phyloP scores from a whole-genome alignment of 2,329 filamentous ascomycete genomes.

The Stemphylium vesicarium region DNA sequence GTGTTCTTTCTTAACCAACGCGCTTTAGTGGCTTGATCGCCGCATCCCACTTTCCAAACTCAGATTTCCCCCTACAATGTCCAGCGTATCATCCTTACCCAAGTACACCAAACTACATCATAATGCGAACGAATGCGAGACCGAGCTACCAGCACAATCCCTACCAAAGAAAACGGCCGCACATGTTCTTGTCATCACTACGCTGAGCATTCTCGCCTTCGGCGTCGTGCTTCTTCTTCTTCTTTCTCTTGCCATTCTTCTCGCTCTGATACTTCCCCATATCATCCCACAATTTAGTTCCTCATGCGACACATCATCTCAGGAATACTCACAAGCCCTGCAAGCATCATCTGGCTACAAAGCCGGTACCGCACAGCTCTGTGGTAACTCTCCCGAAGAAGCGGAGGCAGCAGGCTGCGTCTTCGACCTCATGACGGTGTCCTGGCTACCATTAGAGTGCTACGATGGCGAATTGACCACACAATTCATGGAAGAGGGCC shows the following conservation, averaged over 20 bases:
- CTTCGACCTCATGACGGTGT: background rate
- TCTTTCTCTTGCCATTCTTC: background rate
- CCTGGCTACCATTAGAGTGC: background rate
- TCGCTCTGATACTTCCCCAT: background rate
- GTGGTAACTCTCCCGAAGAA: background rate
- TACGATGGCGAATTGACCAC: background rate
- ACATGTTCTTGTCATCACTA: background rate
- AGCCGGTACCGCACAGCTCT: background rate
- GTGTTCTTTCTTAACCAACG: too few relatives aligned
- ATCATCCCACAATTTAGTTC: background rate
- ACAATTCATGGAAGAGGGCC: background rate
- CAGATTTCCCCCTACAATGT: background rate
- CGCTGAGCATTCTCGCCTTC: background rate
- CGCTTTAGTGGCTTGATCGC: too few relatives aligned
- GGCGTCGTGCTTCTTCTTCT: background rate
- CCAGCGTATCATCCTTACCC: background rate
- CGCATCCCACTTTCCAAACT: background rate
- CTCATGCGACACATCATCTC: background rate
- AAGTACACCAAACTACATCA: background rate
- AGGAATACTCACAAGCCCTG: background rate
- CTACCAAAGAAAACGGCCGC: background rate
- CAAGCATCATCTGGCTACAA: background rate
- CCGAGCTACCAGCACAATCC: background rate
- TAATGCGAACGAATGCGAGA: background rate
- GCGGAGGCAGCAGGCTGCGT: background rate